Conservation (phyloP, 768 basidiomycete genomes). For the Lactarius trivialis region DNA sequence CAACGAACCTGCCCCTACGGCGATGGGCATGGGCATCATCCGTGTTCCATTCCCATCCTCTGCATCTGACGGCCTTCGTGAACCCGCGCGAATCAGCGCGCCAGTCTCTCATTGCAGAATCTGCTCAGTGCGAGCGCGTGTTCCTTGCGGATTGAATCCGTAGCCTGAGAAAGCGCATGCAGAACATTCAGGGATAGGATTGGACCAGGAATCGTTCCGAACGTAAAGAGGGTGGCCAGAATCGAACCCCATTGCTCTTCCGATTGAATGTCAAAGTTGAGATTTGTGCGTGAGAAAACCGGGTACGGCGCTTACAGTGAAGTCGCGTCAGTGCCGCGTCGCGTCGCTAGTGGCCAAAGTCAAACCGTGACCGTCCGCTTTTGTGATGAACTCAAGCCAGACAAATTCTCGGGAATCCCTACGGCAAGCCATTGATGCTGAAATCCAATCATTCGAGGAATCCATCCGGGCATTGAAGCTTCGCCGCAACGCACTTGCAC, state of each 20-base stretch:
- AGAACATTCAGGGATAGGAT: too few relatives aligned
- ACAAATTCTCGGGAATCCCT: not conserved
- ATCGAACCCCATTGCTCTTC: too few relatives aligned
- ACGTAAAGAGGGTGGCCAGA: too few relatives aligned
- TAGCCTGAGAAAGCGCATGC: too few relatives aligned
- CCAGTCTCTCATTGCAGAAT: conserved; percentile 42
- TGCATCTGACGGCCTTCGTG: conserved; percentile 17
- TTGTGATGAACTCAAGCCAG: not conserved
- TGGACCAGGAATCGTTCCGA: too few relatives aligned
- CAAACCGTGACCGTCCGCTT: not conserved
- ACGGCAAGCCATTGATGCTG: not conserved
- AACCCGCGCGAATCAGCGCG: conserved; percentile 25
- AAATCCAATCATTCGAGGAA: not conserved
- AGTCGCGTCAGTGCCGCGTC: too few relatives aligned
- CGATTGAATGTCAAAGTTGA: too few relatives aligned
- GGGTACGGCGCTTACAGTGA: too few relatives aligned
- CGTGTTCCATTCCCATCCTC: conserved; percentile 20
- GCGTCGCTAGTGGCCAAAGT: too few relatives aligned
- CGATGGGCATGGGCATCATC: conserved; percentile 29
- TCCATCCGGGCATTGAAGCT: not conserved
- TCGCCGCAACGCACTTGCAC: not conserved
- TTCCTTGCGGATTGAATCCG: too few relatives aligned
- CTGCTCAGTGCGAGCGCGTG: conserved; percentile 33
- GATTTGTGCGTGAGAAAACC: too few relatives aligned
- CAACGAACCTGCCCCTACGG: conserved; percentile 24